Evolutionary conservation across 2,329 filamentous ascomycete genomes (phyloP).

Genomic region (Neopestalotiopsis sp.): DNA sequence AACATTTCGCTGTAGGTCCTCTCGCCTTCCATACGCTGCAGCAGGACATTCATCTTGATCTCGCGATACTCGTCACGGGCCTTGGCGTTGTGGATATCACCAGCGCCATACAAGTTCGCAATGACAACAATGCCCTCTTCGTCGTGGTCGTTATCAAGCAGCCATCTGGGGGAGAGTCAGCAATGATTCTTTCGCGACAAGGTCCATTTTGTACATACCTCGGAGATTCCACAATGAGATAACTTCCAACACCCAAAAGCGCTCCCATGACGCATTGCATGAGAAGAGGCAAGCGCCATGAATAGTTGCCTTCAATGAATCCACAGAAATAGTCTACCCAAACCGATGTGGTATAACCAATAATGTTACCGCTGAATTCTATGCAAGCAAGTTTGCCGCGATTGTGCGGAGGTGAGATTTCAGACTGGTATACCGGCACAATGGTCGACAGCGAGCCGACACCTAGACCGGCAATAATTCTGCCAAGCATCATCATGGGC

Average conservation of each 20-base stretch:
- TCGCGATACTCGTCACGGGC: slow-evolving; percentile 96
- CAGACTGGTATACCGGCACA: slow-evolving; percentile 91
- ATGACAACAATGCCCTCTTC: slow-evolving; percentile 99
- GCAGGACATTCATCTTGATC: slow-evolving; percentile 97
- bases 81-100: slow-evolving; percentile 91
- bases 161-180: slow-evolving; percentile 69
- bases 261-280: slow-evolving; percentile 96
- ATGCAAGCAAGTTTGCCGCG: slow-evolving; percentile 95
- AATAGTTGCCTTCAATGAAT: slow-evolving; percentile 82
- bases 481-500: slow-evolving; percentile 86
- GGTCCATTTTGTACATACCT: slow-evolving; percentile 59
- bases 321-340: slow-evolving; percentile 99
- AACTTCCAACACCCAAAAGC: slow-evolving; percentile 81
- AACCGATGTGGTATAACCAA: slow-evolving; percentile 93
- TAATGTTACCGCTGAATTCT: slow-evolving; percentile 96
- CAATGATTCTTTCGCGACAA: slow-evolving; percentile 5
- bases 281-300: slow-evolving; percentile 87
- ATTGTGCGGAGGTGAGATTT: slow-evolving; percentile 96
- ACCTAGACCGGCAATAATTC: slow-evolving; percentile 83
- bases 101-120: slow-evolving; percentile 93
- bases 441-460: slow-evolving; percentile 91
- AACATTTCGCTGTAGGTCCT: slow-evolving; percentile 95
- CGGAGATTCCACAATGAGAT: slow-evolving; percentile 95
- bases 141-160: slow-evolving; percentile 96
- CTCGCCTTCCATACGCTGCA: slow-evolving; percentile 94